Evolutionary conservation across 257 asterid species (phyloP).

Genomic region (Echites panduratus): DNA sequence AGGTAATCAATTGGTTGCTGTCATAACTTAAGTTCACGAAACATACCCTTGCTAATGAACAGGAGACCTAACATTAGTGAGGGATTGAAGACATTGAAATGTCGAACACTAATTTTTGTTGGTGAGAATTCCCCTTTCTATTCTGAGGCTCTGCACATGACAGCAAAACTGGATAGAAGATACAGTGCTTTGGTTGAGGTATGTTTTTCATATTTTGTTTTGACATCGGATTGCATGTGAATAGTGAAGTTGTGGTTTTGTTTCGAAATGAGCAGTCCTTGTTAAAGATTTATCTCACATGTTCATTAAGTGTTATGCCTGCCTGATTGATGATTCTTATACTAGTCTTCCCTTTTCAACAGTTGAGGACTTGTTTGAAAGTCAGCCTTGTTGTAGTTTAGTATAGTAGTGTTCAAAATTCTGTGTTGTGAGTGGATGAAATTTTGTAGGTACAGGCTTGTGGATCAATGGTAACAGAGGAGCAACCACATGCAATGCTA

Average conservation of each 20-base stretch:
- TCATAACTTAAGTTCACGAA: constrained; percentile 6
- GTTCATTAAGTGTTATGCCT: background rate
- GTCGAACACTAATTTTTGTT: constrained; percentile 80
- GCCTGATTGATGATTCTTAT: background rate
- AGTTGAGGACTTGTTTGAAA: constrained; percentile 7
- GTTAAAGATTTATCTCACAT: background rate
- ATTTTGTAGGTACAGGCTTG: constrained; percentile 66
- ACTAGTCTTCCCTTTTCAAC: background rate
- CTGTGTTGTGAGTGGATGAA: background rate
- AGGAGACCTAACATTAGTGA: constrained; percentile 77
- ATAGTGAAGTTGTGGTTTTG: background rate
- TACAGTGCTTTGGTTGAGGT: constrained; percentile 93
- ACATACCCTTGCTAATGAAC: constrained; percentile 21
- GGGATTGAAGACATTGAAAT: constrained; percentile 59
- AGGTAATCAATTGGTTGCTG: background rate
- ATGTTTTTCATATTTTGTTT: constrained; percentile 11
- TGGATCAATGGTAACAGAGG: constrained; percentile 94
- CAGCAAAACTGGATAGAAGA: constrained; percentile 67
- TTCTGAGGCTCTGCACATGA: constrained; percentile 65
- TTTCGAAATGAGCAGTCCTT: background rate
- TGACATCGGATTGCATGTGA: background rate
- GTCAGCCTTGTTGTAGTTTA: background rate
- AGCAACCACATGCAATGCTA: constrained; percentile 93
- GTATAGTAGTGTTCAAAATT: background rate
- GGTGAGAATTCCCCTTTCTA: constrained; percentile 83